A percentile compares a stretch with the other conserved stretches of the same genome.
Evolutionary conservation across 2,329 filamentous ascomycete genomes (phyloP).

Genomic region (Claviceps purpurea): DNA sequence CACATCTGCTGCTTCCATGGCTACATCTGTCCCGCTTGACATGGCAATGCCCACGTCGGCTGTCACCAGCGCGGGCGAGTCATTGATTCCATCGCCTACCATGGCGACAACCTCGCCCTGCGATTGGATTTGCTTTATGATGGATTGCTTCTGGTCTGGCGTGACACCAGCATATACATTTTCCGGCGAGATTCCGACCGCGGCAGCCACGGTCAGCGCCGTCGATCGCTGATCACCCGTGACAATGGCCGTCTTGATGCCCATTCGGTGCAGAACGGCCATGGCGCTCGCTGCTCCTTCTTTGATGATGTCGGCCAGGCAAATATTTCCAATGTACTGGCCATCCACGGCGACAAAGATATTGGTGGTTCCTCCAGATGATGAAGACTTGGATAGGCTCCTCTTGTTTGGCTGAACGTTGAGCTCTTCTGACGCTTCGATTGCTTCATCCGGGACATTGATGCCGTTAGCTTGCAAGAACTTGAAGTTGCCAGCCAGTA

Average conservation of each 20-base stretch:
- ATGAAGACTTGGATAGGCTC: conserved; percentile 15
- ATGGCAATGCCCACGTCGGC: conserved; percentile 90
- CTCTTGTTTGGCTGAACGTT: conserved; percentile 30
- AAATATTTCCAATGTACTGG: conserved; percentile 67
- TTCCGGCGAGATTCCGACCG: conserved; percentile 64
- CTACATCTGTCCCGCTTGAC: conserved; percentile 84
- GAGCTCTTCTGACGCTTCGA: conserved; percentile 48
- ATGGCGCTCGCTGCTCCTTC: conserved; percentile 71
- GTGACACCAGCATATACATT: conserved; percentile 79
- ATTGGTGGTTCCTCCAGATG: conserved; percentile 56
- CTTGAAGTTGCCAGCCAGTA: conserved; percentile 71
- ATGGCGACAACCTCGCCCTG: conserved; percentile 74
- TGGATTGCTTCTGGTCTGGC: conserved; percentile 80
- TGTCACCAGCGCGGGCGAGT: conserved; percentile 86
- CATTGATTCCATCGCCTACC: conserved; percentile 98
- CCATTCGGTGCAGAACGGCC: conserved; percentile 69
- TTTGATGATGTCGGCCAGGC: conserved; percentile 84
- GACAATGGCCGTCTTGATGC: conserved; percentile 78
- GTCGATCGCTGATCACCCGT: conserved; percentile 84
- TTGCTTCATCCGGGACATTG: conserved; percentile 46
- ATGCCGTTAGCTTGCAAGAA: conserved; percentile 64
- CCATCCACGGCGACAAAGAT: conserved; percentile 85
- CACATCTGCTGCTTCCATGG: conserved; percentile 92
- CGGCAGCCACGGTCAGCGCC: conserved; percentile 67
- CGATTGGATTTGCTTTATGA: conserved; percentile 64